These are phyloP conservation scores for Solanum ossicruentum DNA, from an alignment of 257 asterid genomes.

Conservation along the genomic window DNA sequence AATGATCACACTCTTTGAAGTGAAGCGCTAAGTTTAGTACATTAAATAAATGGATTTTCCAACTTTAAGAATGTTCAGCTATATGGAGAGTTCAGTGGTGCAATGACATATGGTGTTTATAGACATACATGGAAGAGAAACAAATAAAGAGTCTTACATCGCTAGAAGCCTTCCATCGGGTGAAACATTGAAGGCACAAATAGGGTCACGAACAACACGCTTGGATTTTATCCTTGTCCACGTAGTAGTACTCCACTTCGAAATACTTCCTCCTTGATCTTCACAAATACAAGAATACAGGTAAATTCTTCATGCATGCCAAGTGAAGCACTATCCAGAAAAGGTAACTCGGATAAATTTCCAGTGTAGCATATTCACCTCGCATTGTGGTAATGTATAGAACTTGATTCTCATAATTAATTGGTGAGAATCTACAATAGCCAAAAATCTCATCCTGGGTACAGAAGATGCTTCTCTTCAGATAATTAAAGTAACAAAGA, in stretches of 20 bases:
- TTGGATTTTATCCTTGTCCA: conserved; percentile 68
- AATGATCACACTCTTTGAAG: not conserved
- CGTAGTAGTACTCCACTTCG: conserved; percentile 55
- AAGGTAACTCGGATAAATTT: not conserved
- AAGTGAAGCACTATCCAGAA: not conserved
- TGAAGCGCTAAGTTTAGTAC: not conserved
- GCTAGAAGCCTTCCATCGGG: conserved; percentile 79
- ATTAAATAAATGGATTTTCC: not conserved
- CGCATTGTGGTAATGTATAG: conserved; percentile 50
- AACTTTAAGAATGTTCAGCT: not conserved
- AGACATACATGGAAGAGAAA: not conserved
- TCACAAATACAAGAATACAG: not conserved
- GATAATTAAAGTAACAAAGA: not conserved
- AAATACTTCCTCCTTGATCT: conserved; percentile 56
- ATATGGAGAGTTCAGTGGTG: not conserved
- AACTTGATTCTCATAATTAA: conserved; percentile 41
- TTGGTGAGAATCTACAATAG: conserved; percentile 67
- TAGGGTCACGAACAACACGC: conserved; percentile 41
- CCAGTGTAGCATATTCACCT: conserved; percentile 29
- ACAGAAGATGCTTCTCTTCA: conserved; percentile 1
- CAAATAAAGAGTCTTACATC: conserved; percentile 34
- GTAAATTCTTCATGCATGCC: not conserved
- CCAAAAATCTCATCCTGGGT: conserved; percentile 69
- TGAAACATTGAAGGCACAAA: conserved; percentile 82
- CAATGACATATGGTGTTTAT: not conserved